Conservation (phyloP, 2,329 filamentous ascomycete genomes). For the Colletotrichum sansevieriae region DNA sequence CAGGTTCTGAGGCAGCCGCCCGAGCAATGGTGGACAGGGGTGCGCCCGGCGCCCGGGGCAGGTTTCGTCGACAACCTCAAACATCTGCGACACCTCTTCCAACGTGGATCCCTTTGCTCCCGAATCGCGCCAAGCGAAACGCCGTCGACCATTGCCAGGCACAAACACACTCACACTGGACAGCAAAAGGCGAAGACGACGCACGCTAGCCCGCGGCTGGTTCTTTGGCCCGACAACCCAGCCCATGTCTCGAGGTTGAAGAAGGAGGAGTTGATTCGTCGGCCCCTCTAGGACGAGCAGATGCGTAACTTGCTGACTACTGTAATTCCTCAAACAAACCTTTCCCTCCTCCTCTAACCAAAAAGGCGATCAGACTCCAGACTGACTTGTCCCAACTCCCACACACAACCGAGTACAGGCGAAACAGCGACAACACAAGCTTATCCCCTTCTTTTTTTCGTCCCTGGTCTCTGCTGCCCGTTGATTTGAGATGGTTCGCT, state of each 20-base stretch:
- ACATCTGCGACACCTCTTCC: constrained; percentile 38
- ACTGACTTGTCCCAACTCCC: constrained; percentile 41
- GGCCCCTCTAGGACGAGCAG: neutral
- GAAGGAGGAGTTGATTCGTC: neutral
- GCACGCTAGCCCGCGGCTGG: constrained; percentile 13
- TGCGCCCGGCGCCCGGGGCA: constrained; percentile 24
- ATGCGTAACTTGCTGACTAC: neutral
- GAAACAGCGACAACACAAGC: constrained; percentile 40
- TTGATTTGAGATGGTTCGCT: constrained; percentile 36
- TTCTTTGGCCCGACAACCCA: constrained; percentile 11
- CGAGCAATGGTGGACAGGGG: constrained; percentile 22
- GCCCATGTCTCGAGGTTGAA: neutral
- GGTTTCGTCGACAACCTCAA: constrained; percentile 40
- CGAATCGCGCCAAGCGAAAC: constrained; percentile 37
- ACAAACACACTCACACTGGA: neutral
- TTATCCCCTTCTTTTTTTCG: constrained; percentile 27
- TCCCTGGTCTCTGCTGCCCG: constrained; percentile 11
- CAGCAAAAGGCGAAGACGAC: neutral
- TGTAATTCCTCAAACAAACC: constrained; percentile 8
- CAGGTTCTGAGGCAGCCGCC: constrained; percentile 24
- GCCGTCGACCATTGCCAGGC: constrained; percentile 12
- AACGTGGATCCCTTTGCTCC: constrained; percentile 26
- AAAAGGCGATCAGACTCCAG: constrained; percentile 31
- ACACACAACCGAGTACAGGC: constrained; percentile 36
- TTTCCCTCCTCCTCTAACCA: neutral